Base-by-base conservation (phyloP, 2,329 filamentous ascomycete genomes). In the Zasmidium cellare region DNA sequence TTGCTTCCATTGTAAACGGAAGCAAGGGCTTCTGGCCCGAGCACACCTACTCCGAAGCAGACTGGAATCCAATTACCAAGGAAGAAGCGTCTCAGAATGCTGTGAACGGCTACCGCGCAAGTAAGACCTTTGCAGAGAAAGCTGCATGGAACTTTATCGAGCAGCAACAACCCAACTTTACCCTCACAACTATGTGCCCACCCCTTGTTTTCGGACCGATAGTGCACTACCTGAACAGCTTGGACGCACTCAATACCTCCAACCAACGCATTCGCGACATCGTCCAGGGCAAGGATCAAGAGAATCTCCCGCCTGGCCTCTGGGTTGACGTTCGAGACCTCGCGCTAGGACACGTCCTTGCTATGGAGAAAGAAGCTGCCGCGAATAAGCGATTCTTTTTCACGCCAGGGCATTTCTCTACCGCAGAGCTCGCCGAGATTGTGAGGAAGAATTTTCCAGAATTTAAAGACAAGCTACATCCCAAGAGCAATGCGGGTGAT, bases 241-340 rank as follows among this genome's bases (percentile, higher is more conserved):
- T 89, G 1, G 81, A 84, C n/a, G 76, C 77, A 1, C 76, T 92
- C 62, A 92, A 92, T 75, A 89, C 87, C 1, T 90, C 87, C 16
- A 91, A 91, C 70, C 81, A 86, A 63, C 82, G 86, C 14, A 81
- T 91, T 55, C 77, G 83, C 11, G 80, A 87, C 60, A 74, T 88
- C 52, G 79, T 87, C 22, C 81, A 79, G 6, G 89, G 88, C 18
- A 81, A 83, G 58, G 81, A 77, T 71, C 85, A 83, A 62, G 75
- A 82, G 1, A 77, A 79, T n/a, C 79, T 89, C 5, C 78, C 82
- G 0, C 78, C 84, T 2, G 64, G 55, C 51, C 62, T 65, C 46
- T 67, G 63, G 61, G 64, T 67, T 16, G 65, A 67, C 16, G 65
- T 67, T 3, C 59, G 65, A 6, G 62, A 67, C 44, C 57, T 67